Conservation (phyloP, 805 yeast genomes). For the Saccharomycopsis capsularis region DNA sequence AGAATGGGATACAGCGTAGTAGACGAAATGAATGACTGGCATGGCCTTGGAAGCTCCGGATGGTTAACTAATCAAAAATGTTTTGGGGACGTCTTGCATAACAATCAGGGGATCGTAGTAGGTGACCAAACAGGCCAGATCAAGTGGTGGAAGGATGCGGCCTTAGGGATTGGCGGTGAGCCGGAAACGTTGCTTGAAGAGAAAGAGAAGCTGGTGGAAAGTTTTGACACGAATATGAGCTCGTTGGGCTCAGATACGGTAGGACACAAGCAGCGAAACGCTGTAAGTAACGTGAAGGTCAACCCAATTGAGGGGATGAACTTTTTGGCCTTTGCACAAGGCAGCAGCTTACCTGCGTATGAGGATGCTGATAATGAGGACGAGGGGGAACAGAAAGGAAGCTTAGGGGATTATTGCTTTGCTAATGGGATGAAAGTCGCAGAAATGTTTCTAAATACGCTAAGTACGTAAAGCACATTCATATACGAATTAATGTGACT, state of each 20-base stretch:
- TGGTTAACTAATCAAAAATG: conserved; percentile 24
- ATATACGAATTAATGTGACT: conserved; percentile 17
- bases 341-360: no score
- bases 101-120: conserved; percentile 26
- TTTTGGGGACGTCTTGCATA: conserved; percentile 23
- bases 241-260: no score
- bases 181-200: neutral
- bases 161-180: conserved; percentile 11
- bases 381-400: no score
- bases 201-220: neutral
- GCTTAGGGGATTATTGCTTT: no score
- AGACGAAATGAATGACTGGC: conserved; percentile 10
- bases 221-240: no score
- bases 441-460: no score
- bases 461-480: no score
- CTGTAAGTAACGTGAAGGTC: conserved; percentile 2
- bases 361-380: no score
- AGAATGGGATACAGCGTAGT: conserved; percentile 27
- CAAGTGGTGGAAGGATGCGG: conserved; percentile 7
- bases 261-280: no score
- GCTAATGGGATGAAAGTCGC: no score
- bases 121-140: conserved; percentile 25
- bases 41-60: neutral
- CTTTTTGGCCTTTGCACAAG: no score
- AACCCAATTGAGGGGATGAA: conserved; percentile 20